Percentiles rank a stretch among this genome's conserved stretches.
These are phyloP conservation scores for Kregervanrija delftensis DNA, from an alignment of 805 yeast genomes.

Conservation along the genomic window DNA sequence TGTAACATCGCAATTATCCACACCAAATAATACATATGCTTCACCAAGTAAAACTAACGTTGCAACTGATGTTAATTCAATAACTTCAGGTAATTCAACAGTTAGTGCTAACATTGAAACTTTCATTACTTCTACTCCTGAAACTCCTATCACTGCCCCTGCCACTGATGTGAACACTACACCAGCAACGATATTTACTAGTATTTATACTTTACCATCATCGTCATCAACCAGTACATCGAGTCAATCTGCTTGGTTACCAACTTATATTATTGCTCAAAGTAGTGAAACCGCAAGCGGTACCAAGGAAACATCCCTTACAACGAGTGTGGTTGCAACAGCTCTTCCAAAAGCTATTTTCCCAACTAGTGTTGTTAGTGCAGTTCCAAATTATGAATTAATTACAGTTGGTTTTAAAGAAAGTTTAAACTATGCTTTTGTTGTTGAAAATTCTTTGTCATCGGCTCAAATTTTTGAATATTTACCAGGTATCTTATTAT, in stretches of 20 bases:
- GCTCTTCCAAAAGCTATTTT: slow-evolving; percentile 74
- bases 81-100: background rate
- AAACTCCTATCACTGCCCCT: background rate
- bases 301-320: background rate
- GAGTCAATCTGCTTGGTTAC: slow-evolving; percentile 11
- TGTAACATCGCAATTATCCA: background rate
- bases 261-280: slow-evolving; percentile 11
- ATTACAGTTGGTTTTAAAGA: slow-evolving; percentile 75
- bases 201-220: background rate
- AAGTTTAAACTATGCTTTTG: slow-evolving; percentile 77
- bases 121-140: slow-evolving; percentile 3
- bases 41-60: background rate
- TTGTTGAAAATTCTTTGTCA: slow-evolving; percentile 62
- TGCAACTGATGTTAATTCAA: background rate
- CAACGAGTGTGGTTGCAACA: slow-evolving; percentile 33
- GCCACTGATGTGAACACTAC: background rate
- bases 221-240: slow-evolving; percentile 2
- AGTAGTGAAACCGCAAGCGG: slow-evolving; percentile 2
- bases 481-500: slow-evolving; percentile 65
- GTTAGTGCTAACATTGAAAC: background rate
- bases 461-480: slow-evolving; percentile 83
- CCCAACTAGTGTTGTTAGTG: slow-evolving; percentile 37
- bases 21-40: background rate
- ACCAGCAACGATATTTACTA: slow-evolving; percentile 2
- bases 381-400: slow-evolving; percentile 41